Percentiles rank a stretch among this genome's conserved stretches.
Evolutionary conservation across 2,329 filamentous ascomycete species (phyloP).

Genomic region (Pestalotiopsis sp.): DNA sequence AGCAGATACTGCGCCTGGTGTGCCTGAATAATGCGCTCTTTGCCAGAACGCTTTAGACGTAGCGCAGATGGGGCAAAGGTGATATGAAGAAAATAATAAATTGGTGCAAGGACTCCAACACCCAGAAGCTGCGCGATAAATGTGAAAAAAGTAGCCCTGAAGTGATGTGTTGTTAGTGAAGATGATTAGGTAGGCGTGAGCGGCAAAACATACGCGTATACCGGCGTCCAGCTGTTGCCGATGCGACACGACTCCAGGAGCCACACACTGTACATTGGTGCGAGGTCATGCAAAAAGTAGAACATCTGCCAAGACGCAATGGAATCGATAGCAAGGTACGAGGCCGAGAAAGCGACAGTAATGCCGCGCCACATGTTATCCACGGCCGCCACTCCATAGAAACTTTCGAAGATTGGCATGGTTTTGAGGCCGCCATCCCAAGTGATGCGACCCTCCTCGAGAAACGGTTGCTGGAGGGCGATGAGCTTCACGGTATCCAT

Average conservation of each 20-base stretch:
- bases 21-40: constrained; percentile 8
- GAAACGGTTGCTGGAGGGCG: constrained; percentile 16
- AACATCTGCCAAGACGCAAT: constrained; percentile 27
- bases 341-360: constrained; percentile 22
- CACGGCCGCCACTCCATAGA: constrained; percentile 18
- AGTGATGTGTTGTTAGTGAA: not conserved
- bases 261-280: constrained; percentile 26
- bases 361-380: constrained; percentile 22
- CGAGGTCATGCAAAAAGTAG: constrained; percentile 25
- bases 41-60: not conserved
- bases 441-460: constrained; percentile 21
- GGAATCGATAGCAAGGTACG: constrained; percentile 21
- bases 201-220: constrained; percentile 22
- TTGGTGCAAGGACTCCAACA: constrained; percentile 15
- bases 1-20: constrained; percentile 9
- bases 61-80: constrained; percentile 18
- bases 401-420: constrained; percentile 19
- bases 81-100: constrained; percentile 22
- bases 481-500: not conserved
- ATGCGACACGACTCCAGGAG: constrained; percentile 23
- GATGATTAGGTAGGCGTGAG: too few relatives aligned
- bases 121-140: constrained; percentile 13
- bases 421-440: constrained; percentile 19
- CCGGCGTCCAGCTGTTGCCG: constrained; percentile 20
- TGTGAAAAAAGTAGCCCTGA: constrained; percentile 13